A percentile compares a stretch with the other conserved stretches of the same genome.
Conservation (phyloP, 139 green algal species). For the Edaphochlamys debaryana region DNA sequence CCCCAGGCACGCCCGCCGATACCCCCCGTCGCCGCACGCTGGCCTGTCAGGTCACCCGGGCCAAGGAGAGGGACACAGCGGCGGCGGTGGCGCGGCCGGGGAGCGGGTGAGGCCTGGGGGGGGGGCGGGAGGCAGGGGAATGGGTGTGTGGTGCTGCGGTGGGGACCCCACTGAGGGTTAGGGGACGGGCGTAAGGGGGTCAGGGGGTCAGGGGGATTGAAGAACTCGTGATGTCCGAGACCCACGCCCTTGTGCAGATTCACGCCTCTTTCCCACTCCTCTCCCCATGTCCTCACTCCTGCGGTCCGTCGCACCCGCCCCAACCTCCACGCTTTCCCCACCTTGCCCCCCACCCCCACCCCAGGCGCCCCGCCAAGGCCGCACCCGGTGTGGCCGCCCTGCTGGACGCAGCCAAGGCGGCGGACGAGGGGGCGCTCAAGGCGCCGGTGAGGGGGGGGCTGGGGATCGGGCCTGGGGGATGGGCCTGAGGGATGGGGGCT, state of each 20-base stretch:
- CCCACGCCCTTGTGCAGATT: too few relatives aligned
- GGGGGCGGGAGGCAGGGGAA: neutral
- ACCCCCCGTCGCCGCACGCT: neutral
- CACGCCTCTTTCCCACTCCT: too few relatives aligned
- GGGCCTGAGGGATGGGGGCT: neutral
- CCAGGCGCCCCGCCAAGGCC: neutral
- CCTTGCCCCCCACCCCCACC: neutral
- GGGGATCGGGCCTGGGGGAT: neutral
- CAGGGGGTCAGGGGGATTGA: too few relatives aligned
- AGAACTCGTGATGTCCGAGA: too few relatives aligned
- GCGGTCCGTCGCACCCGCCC: too few relatives aligned
- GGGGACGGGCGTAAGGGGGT: too few relatives aligned
- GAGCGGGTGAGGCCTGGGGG: too few relatives aligned
- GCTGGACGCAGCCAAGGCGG: neutral
- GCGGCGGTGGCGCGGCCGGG: too few relatives aligned
- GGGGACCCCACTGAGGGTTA: too few relatives aligned
- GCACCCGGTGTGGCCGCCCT: conserved; percentile 1
- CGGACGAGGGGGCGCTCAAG: neutral
- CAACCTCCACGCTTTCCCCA: neutral
- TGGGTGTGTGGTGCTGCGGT: too few relatives aligned
- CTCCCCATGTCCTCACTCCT: too few relatives aligned
- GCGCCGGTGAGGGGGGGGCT: neutral
- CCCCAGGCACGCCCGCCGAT: too few relatives aligned
- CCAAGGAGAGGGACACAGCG: neutral
- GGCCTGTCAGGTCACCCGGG: neutral